Percentiles rank a stretch among this genome's conserved stretches.
Evolutionary conservation across 2,329 filamentous ascomycete genomes (phyloP).

Genomic region (Fonsecaea erecta): DNA sequence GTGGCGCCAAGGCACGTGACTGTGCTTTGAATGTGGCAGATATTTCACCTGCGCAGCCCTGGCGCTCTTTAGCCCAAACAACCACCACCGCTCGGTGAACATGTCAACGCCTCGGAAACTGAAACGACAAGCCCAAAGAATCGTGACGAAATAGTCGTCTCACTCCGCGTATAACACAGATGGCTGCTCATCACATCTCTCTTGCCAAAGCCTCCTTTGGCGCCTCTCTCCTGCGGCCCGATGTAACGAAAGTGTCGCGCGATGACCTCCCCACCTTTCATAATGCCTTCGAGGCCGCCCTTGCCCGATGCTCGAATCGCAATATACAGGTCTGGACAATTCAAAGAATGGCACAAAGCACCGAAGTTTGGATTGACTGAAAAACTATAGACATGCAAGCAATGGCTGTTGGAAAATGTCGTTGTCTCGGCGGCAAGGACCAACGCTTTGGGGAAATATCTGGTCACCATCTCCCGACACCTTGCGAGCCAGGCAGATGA

Average conservation of each 20-base stretch:
- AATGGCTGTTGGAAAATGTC: constrained; percentile 78
- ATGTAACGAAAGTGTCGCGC: constrained; percentile 71
- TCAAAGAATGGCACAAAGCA: constrained; percentile 33
- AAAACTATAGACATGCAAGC: constrained; percentile 75
- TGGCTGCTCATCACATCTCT: constrained; percentile 54
- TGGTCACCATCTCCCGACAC: constrained; percentile 70
- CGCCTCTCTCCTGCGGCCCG: constrained; percentile 72
- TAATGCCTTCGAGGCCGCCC: constrained; percentile 64
- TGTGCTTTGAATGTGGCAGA: not conserved
- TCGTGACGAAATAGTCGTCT: not conserved
- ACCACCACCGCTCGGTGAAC: not conserved
- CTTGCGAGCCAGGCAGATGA: constrained; percentile 47
- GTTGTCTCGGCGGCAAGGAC: constrained; percentile 69
- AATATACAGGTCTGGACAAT: constrained; percentile 85
- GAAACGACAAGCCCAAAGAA: not conserved
- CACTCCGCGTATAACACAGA: constrained; percentile 7
- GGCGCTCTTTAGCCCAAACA: not conserved
- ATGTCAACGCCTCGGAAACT: not conserved
- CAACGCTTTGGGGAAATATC: constrained; percentile 73
- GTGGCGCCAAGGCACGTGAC: not conserved
- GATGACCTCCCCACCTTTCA: constrained; percentile 73
- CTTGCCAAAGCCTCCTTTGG: constrained; percentile 81
- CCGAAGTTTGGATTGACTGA: constrained; percentile 34
- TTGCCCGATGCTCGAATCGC: constrained; percentile 73
- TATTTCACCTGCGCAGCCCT: not conserved